Evolutionary conservation across 768 basidiomycete species (phyloP).

Genomic region (Mrakia gelida): DNA sequence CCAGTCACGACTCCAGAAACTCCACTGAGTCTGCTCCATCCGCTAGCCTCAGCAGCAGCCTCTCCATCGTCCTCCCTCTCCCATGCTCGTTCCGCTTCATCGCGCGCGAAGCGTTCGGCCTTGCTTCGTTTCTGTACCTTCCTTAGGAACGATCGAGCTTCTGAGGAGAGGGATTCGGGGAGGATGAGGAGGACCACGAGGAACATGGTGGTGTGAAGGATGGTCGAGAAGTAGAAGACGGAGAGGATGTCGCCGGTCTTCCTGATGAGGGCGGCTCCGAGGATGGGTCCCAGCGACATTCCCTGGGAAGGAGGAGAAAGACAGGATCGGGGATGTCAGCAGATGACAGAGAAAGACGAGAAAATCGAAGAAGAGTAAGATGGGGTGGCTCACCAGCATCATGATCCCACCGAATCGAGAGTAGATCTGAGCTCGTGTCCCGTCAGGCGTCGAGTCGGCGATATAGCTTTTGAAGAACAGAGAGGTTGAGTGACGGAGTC

Average conservation of each 20-base stretch:
- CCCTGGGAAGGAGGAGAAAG: slow-evolving; percentile 46
- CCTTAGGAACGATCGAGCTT: slow-evolving; percentile 45
- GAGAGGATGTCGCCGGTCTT: slow-evolving; percentile 47
- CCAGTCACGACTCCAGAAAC: slow-evolving; percentile 21
- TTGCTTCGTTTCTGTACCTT: slow-evolving; percentile 35
- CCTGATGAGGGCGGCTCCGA: slow-evolving; percentile 62
- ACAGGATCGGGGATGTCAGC: not conserved
- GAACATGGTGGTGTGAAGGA: slow-evolving; percentile 55
- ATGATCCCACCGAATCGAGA: slow-evolving; percentile 74
- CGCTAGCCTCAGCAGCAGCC: slow-evolving; percentile 32
- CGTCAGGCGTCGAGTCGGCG: slow-evolving; percentile 75
- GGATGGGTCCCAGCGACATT: slow-evolving; percentile 70
- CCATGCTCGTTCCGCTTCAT: slow-evolving; percentile 41
- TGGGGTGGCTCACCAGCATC: slow-evolving; percentile 47
- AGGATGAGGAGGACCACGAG: slow-evolving; percentile 61
- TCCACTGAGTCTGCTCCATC: slow-evolving; percentile 36
- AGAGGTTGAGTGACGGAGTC: too few relatives aligned
- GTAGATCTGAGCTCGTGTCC: slow-evolving; percentile 64
- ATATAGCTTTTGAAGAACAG: slow-evolving; percentile 46
- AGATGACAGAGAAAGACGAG: not conserved
- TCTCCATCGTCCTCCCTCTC: slow-evolving; percentile 37
- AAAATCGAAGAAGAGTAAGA: too few relatives aligned
- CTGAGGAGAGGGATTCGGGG: slow-evolving; percentile 56
- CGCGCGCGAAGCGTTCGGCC: slow-evolving; percentile 31
- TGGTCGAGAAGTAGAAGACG: slow-evolving; percentile 65